Base-by-base conservation (phyloP, 805 yeast genomes). In the Metschnikowia corniflorae region DNA sequence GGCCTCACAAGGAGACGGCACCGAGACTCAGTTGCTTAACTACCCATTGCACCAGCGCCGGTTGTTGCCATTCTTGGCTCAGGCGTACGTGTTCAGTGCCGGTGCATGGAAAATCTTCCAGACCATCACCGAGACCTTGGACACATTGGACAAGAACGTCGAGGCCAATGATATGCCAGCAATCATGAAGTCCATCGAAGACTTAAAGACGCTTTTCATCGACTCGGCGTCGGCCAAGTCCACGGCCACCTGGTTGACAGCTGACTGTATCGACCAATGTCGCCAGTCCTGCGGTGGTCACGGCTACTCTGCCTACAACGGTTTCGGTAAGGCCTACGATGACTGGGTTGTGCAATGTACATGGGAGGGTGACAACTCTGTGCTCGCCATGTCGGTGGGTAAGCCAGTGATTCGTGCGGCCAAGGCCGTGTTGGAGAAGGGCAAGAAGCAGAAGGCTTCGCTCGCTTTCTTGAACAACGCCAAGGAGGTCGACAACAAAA, bases 271-370 rank as follows among this genome's bases (percentile, higher is more conserved):
- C 25, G 54, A 50, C 43, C 51, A 50, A 29, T 41, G 46, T 39
- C 37, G 54, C 33, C 54, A 50, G 33, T 23, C 50, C 4, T 50
- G 54, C 16, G 54, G 54, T 28, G 54, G 54, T 13, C 54, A 48
- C 39, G 54, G 54, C 6, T 50, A 50, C 48, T 48, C 53, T 4
- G 24, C 51, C 8, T 50, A 50, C 40, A 40, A 42, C 31, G 51
- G 48, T 4, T 50, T 50, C 26, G 53, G 54, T 13, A 46, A 44
- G 39, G 45, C 47, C 3, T 50, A 36, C 42, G 44, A 42, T 30
- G 54, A 50, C 45, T 50, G 53, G 53, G 54, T 47, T 16, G 54
- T 50, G 23, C 54, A 50, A 31, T 50, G 54, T 28, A 50, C 54
- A 6, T 50, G 54, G 54, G 54, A 50, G 22, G 54, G 54, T 22